These are phyloP conservation scores for Neurospora africana DNA, from an alignment of 495 filamentous ascomycete genomes.

Conservation along the genomic window DNA sequence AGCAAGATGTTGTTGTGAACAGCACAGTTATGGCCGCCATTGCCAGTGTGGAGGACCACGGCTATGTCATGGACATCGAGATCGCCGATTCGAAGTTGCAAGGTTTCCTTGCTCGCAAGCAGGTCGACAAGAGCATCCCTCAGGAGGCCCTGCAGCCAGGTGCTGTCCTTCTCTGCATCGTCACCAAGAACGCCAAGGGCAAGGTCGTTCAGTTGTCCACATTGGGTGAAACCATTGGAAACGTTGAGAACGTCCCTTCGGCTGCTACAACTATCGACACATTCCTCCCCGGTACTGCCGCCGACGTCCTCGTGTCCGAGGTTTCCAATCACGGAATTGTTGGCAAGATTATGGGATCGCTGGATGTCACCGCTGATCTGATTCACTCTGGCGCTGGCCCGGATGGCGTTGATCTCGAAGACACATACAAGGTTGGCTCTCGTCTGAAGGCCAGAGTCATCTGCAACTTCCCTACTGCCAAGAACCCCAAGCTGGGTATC, in stretches of 20 bases:
- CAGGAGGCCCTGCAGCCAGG: slow-evolving; percentile 55
- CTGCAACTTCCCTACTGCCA: slow-evolving; percentile 67
- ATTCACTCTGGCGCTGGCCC: slow-evolving; percentile 72
- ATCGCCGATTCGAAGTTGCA: slow-evolving; percentile 54
- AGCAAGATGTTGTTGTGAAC: slow-evolving; percentile 59
- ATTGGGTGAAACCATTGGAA: slow-evolving; percentile 55
- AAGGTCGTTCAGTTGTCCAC: slow-evolving; percentile 82
- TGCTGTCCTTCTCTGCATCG: slow-evolving; percentile 70
- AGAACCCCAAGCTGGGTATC: slow-evolving; percentile 72
- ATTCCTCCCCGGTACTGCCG: slow-evolving; percentile 82
- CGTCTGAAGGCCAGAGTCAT: slow-evolving; percentile 82
- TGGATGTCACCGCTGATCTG: slow-evolving; percentile 81
- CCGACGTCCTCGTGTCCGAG: slow-evolving; percentile 75
- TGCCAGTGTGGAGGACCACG: slow-evolving; percentile 86
- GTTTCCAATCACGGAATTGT: slow-evolving; percentile 44
- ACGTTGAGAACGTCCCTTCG: slow-evolving; percentile 54
- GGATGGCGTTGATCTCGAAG: slow-evolving; percentile 51
- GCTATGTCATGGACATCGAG: slow-evolving; percentile 84
- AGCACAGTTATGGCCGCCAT: slow-evolving; percentile 78
- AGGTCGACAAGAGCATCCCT: slow-evolving; percentile 55
- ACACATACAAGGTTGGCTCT: slow-evolving; percentile 65
- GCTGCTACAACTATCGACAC: slow-evolving; percentile 77
- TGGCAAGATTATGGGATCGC: slow-evolving; percentile 85
- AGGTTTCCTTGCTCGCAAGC: slow-evolving; percentile 85
- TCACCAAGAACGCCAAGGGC: slow-evolving; percentile 62